Percentiles rank a stretch among this genome's conserved stretches.
phyloP scores from a whole-genome alignment of 108 stramenopile species.

The Skeletonema marinoi region DNA sequence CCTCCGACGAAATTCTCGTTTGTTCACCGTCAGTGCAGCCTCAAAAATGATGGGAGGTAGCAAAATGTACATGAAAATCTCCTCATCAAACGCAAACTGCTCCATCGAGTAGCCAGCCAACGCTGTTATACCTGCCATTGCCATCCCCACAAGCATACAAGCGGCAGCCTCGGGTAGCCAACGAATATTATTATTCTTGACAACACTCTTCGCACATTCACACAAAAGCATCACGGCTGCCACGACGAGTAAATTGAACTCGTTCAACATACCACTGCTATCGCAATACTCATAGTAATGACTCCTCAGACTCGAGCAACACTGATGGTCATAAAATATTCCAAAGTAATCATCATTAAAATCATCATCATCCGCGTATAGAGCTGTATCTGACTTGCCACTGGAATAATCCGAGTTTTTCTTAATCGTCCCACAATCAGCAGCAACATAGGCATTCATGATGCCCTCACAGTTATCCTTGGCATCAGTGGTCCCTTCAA shows the following conservation, averaged over 20 bases:
- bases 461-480: conserved; percentile 83
- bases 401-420: conserved; percentile 19
- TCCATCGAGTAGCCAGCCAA: conserved; percentile 41
- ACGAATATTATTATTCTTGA: conserved; percentile 54
- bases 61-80: conserved; percentile 82
- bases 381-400: conserved; percentile 8
- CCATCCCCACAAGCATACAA: conserved; percentile 75
- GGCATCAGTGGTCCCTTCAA: conserved; percentile 85
- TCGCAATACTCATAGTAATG: conserved; percentile 56
- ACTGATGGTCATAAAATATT: conserved; percentile 62
- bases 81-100: conserved; percentile 72
- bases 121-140: conserved; percentile 18
- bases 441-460: conserved; percentile 72
- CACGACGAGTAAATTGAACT: conserved; percentile 65
- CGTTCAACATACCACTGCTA: conserved; percentile 58
- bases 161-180: conserved; percentile 88
- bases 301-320: conserved; percentile 58
- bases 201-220: conserved; percentile 65
- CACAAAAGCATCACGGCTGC: conserved; percentile 75
- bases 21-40: conserved; percentile 77
- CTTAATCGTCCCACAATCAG: conserved; percentile 62
- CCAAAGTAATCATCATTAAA: conserved; percentile 72
- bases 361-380: conserved; percentile 47
- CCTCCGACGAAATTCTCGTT: conserved; percentile 74
- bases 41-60: conserved; percentile 90